Conservation (phyloP, 306 rosid genomes). For the Vicia faba region DNA sequence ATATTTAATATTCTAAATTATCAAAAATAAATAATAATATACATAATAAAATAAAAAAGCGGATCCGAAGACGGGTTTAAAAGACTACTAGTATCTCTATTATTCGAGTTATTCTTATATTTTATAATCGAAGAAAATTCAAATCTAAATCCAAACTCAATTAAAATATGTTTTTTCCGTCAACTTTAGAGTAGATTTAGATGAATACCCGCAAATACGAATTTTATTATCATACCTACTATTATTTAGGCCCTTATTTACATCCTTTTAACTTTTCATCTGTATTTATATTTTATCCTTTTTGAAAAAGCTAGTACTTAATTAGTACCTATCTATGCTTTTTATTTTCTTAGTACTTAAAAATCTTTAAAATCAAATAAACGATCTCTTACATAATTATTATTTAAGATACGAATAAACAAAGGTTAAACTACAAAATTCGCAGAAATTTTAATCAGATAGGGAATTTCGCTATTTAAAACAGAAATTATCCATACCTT, state of each 20-base stretch:
- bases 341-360: not conserved
- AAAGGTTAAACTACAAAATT: conserved; percentile 16
- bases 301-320: conserved; percentile 19
- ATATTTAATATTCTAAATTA: too few relatives aligned
- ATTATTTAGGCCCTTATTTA: conserved; percentile 2
- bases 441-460: conserved; percentile 23
- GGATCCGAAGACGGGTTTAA: too few relatives aligned
- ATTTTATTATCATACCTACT: too few relatives aligned
- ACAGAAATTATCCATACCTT: conserved; percentile 26
- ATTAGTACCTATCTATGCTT: not conserved
- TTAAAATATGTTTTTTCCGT: too few relatives aligned
- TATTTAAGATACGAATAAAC: conserved; percentile 21
- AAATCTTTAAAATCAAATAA: conserved; percentile 13
- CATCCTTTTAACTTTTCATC: conserved; percentile 28
- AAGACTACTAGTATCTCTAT: too few relatives aligned
- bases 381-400: conserved; percentile 32
- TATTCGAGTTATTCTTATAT: too few relatives aligned
- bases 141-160: too few relatives aligned
- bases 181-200: too few relatives aligned
- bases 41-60: too few relatives aligned
- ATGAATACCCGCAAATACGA: too few relatives aligned
- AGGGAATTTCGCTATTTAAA: conserved; percentile 17
- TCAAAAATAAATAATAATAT: too few relatives aligned
- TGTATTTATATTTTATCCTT: not conserved
- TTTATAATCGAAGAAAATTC: too few relatives aligned